Evolutionary conservation across 2,329 filamentous ascomycete genomes (phyloP).

Genomic region (Clonostachys chloroleuca): DNA sequence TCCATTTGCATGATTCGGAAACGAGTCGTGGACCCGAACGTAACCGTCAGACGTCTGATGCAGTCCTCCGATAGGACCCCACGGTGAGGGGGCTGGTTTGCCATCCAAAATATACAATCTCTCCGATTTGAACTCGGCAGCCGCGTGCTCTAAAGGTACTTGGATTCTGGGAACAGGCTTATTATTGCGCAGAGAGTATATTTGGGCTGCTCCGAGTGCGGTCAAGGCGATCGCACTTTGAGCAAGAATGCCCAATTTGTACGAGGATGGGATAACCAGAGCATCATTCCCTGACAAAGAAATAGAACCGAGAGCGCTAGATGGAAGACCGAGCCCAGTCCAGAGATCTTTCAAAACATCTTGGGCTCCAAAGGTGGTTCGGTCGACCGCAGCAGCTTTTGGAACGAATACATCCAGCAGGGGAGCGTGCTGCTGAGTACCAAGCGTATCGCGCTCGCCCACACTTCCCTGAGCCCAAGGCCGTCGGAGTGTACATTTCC

Average conservation of each 20-base stretch:
- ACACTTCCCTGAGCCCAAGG: conserved; percentile 25
- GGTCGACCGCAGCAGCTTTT: background rate
- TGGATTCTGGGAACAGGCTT: conserved; percentile 24
- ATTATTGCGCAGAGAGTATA: conserved; percentile 27
- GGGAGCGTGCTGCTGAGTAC: conserved; percentile 29
- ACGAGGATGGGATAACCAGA: conserved; percentile 40
- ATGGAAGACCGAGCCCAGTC: conserved; percentile 7
- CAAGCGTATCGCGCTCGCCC: conserved; percentile 28
- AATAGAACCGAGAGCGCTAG: conserved; percentile 3
- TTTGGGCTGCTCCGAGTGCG: conserved; percentile 40
- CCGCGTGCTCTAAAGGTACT: conserved; percentile 39
- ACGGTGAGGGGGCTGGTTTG: conserved; percentile 19
- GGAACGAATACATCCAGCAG: conserved; percentile 17
- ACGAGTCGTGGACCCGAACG: conserved; percentile 50
- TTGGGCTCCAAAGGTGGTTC: background rate
- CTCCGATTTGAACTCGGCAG: conserved; percentile 49
- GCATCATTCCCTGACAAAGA: conserved; percentile 5
- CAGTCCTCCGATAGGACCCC: conserved; percentile 43
- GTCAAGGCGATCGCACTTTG: conserved; percentile 47
- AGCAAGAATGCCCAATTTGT: conserved; percentile 47
- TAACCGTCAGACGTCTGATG: conserved; percentile 45
- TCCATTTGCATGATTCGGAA: conserved; percentile 42
- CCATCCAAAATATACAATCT: conserved; percentile 38
- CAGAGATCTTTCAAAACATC: conserved; percentile 5
- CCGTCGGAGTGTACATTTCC: conserved; percentile 35